A percentile compares a stretch with the other conserved stretches of the same genome.
These are phyloP conservation scores for Leccinum variicolor DNA, from an alignment of 768 basidiomycete genomes.

Conservation along the genomic window DNA sequence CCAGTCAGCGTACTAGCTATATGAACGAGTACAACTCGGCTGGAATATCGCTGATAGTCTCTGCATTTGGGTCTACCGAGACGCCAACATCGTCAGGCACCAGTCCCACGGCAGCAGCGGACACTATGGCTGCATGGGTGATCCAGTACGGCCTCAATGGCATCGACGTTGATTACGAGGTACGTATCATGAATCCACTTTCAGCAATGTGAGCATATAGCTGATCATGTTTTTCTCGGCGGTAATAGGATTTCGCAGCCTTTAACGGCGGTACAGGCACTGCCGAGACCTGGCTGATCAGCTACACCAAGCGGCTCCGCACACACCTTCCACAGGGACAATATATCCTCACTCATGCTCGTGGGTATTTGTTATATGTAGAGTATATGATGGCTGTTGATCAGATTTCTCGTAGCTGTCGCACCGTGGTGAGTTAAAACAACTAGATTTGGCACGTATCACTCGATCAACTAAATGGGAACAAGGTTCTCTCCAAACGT, in stretches of 20 bases:
- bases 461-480: neutral
- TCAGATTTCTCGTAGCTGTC: slow-evolving; percentile 10
- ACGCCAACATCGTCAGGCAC: slow-evolving; percentile 40
- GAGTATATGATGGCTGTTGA: neutral
- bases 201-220: neutral
- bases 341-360: slow-evolving; percentile 28
- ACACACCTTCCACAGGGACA: slow-evolving; percentile 23
- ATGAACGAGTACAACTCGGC: slow-evolving; percentile 49
- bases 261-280: slow-evolving; percentile 35
- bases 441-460: neutral
- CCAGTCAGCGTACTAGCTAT: slow-evolving; percentile 37
- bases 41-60: slow-evolving; percentile 57
- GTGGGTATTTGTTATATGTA: slow-evolving; percentile 18
- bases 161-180: slow-evolving; percentile 55
- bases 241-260: slow-evolving; percentile 31
- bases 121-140: slow-evolving; percentile 46
- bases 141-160: slow-evolving; percentile 46
- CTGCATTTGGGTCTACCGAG: slow-evolving; percentile 46
- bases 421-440: slow-evolving; percentile 20
- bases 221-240: neutral
- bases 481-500: slow-evolving; percentile 19
- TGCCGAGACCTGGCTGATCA: slow-evolving; percentile 35
- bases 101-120: slow-evolving; percentile 37
- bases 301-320: slow-evolving; percentile 33
- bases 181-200: neutral